Conservation (phyloP, 2,329 filamentous ascomycete genomes). For the Grosmannia huntii region DNA sequence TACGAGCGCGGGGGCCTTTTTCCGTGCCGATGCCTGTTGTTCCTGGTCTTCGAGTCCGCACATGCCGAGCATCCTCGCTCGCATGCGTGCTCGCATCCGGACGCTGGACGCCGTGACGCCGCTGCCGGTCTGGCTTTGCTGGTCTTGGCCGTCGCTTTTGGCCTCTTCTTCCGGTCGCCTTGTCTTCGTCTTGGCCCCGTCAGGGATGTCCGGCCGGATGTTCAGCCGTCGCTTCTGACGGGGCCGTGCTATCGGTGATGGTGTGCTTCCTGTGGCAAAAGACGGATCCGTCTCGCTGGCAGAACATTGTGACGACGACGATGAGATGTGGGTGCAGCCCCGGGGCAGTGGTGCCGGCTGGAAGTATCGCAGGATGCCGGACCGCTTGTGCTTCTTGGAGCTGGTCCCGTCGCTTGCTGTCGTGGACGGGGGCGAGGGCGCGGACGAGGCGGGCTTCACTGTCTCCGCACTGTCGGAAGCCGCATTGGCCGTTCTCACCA, state of each 20-base stretch:
- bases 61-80: slow-evolving; percentile 2
- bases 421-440: too few species aligned
- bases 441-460: too few species aligned
- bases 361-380: slow-evolving; percentile 12
- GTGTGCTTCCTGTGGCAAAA: not conserved
- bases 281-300: not conserved
- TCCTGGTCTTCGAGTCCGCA: not conserved
- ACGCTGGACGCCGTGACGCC: slow-evolving; percentile 4
- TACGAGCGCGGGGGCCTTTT: not conserved
- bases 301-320: not conserved
- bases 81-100: slow-evolving; percentile 5
- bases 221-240: slow-evolving; percentile 12
- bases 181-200: not conserved
- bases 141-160: not conserved
- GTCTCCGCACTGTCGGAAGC: not conserved
- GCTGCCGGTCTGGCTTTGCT: not conserved
- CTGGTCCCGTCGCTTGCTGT: too few species aligned
- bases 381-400: not conserved
- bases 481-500: not conserved
- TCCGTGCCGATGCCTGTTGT: not conserved
- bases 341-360: slow-evolving; percentile 6
- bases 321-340: not conserved
- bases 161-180: not conserved
- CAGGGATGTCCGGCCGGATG: slow-evolving; percentile 6
- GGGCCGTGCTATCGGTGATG: not conserved